phyloP scores from a whole-genome alignment of 805 yeast genomes.

The Millerozyma miso region DNA sequence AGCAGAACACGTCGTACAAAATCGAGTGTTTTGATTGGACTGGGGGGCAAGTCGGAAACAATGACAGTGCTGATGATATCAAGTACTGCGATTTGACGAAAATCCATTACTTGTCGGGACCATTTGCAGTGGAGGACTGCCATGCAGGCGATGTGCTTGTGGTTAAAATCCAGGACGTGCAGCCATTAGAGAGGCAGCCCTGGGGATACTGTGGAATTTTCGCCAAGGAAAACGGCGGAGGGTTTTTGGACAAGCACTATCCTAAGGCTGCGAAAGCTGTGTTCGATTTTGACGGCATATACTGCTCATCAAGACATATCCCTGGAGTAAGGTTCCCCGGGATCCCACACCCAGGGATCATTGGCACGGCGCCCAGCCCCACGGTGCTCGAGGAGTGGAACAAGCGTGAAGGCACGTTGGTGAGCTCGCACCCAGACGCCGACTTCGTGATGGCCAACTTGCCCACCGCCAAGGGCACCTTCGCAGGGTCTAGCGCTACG shows the following conservation, averaged over 20 bases:
- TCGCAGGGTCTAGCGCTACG: slow-evolving; percentile 39
- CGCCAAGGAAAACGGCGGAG: slow-evolving; percentile 48
- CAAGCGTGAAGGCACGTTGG: slow-evolving; percentile 34
- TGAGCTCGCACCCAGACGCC: slow-evolving; percentile 10
- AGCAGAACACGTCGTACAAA: slow-evolving; percentile 42
- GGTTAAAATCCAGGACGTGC: slow-evolving; percentile 49
- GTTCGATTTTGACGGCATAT: slow-evolving; percentile 49
- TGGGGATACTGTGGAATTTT: slow-evolving; percentile 53
- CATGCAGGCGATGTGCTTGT: slow-evolving; percentile 47
- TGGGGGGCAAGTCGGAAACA: slow-evolving; percentile 46
- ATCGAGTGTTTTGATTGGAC: slow-evolving; percentile 54
- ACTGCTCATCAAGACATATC: slow-evolving; percentile 46
- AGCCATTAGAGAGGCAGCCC: slow-evolving; percentile 48
- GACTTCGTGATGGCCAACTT: slow-evolving; percentile 38
- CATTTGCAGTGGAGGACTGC: slow-evolving; percentile 41
- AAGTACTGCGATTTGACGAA: slow-evolving; percentile 40
- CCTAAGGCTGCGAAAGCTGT: slow-evolving; percentile 51
- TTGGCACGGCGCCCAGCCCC: slow-evolving; percentile 48
- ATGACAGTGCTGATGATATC: slow-evolving; percentile 47
- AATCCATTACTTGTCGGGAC: slow-evolving; percentile 49
- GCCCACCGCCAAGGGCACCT: slow-evolving; percentile 28
- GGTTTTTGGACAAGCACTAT: slow-evolving; percentile 45
- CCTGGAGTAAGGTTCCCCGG: slow-evolving; percentile 50
- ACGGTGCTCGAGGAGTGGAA: slow-evolving; percentile 44
- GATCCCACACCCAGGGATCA: slow-evolving; percentile 47